A percentile compares a stretch with the other conserved stretches of the same genome.
phyloP scores from a whole-genome alignment of 2,329 filamentous ascomycete species.

The Alternaria rosae region DNA sequence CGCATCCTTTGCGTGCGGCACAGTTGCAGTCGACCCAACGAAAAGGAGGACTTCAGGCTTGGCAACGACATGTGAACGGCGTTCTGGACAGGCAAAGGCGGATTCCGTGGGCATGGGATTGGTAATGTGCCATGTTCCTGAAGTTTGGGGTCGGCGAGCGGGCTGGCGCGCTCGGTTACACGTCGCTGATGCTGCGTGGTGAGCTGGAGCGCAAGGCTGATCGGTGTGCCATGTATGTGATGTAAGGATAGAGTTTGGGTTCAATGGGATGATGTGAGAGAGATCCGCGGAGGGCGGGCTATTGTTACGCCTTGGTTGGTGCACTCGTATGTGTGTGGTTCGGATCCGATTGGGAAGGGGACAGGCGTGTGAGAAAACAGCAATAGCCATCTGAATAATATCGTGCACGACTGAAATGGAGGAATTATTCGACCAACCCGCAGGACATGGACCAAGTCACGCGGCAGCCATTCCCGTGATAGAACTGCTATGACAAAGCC shows the following conservation, averaged over 20 bases:
- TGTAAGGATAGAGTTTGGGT: background rate
- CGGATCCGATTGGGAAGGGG: background rate
- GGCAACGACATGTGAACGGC: background rate
- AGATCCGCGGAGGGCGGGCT: background rate
- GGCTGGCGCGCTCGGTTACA: background rate
- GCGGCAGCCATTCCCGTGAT: background rate
- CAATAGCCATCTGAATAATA: background rate
- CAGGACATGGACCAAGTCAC: background rate
- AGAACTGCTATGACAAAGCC: background rate
- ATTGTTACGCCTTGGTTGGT: background rate
- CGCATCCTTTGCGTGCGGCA: background rate
- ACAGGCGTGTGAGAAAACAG: background rate
- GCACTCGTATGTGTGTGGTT: background rate
- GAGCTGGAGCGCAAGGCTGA: background rate
- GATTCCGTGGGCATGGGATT: background rate
- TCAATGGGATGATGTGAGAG: background rate
- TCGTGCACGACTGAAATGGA: background rate
- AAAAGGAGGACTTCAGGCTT: background rate
- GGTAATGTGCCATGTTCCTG: background rate
- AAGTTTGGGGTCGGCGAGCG: background rate
- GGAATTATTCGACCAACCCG: background rate
- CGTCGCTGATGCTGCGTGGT: background rate
- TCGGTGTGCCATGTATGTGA: conserved; percentile 1
- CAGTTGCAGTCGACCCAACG: background rate
- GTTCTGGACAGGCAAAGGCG: background rate